Evolutionary conservation across 2,329 filamentous ascomycete genomes (phyloP).

Genomic region (Diaporthe eres): DNA sequence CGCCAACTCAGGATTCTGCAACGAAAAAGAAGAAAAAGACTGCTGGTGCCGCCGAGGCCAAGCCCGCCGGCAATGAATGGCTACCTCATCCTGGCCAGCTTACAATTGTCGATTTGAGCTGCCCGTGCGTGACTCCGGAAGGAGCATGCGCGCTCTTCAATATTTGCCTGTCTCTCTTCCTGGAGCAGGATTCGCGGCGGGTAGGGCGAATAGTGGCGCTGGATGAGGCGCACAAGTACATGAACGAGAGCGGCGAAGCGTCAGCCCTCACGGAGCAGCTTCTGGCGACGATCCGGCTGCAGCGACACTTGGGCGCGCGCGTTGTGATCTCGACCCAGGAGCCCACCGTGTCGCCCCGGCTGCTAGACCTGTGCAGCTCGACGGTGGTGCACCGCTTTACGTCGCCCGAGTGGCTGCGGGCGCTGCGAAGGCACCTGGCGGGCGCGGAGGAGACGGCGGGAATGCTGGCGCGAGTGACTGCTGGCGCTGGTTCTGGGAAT

Average conservation of each 20-base stretch:
- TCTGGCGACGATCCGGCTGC: slow-evolving; percentile 74
- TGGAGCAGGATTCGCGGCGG: slow-evolving; percentile 63
- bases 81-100: slow-evolving; percentile 49
- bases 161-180: slow-evolving; percentile 76
- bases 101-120: slow-evolving; percentile 73
- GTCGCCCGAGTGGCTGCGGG: slow-evolving; percentile 51
- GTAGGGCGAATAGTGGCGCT: slow-evolving; percentile 75
- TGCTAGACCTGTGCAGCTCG: slow-evolving; percentile 80
- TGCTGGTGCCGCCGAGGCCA: slow-evolving; percentile 51
- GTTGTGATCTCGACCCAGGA: slow-evolving; percentile 84
- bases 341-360: slow-evolving; percentile 76
- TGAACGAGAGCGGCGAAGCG: slow-evolving; percentile 70
- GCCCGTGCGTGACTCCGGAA: slow-evolving; percentile 76
- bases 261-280: slow-evolving; percentile 72
- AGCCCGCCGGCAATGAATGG: slow-evolving; percentile 27
- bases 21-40: slow-evolving; percentile 35
- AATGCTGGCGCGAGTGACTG: slow-evolving; percentile 43
- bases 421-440: slow-evolving; percentile 50
- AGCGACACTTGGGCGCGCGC: slow-evolving; percentile 77
- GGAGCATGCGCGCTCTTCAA: slow-evolving; percentile 81
- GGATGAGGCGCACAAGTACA: slow-evolving; percentile 86
- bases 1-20: slow-evolving; percentile 43
- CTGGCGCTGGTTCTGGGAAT: neutral
- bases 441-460: slow-evolving; percentile 45
- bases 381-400: slow-evolving; percentile 80